Evolutionary conservation across 257 asterid genomes (phyloP).

Genomic region (Solanum ossicruentum): DNA sequence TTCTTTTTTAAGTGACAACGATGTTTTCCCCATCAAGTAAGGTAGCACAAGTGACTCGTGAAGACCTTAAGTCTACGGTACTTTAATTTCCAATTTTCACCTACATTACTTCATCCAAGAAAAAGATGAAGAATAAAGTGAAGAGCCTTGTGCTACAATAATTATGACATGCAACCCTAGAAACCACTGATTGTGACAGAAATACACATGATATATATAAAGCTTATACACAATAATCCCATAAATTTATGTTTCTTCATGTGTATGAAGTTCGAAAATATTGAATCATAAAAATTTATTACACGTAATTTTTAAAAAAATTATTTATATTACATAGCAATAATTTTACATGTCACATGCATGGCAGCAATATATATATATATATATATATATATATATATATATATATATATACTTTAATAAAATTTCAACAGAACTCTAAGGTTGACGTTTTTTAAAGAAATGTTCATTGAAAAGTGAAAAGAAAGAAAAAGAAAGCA

Average conservation of each 20-base stretch:
- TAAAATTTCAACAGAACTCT: neutral
- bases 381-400: neutral
- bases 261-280: too few relatives aligned
- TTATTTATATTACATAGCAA: too few relatives aligned
- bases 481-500: neutral
- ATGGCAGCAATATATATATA: neutral
- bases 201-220: neutral
- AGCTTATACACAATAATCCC: too few relatives aligned
- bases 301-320: too few relatives aligned
- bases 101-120: neutral
- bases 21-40: neutral
- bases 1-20: neutral
- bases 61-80: neutral
- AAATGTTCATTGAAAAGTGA: neutral
- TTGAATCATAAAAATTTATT: too few relatives aligned
- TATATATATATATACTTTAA: neutral
- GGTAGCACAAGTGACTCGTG: neutral
- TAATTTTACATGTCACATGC: too few relatives aligned
- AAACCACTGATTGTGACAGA: neutral
- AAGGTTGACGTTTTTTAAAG: neutral
- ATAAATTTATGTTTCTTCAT: too few relatives aligned
- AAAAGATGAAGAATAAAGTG: neutral
- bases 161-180: neutral
- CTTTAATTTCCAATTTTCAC: neutral
- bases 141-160: neutral